A percentile compares a stretch with the other conserved stretches of the same genome.
These are phyloP conservation scores for Albugo laibachii DNA, from an alignment of 352 stramenopile genomes.

Conservation along the genomic window DNA sequence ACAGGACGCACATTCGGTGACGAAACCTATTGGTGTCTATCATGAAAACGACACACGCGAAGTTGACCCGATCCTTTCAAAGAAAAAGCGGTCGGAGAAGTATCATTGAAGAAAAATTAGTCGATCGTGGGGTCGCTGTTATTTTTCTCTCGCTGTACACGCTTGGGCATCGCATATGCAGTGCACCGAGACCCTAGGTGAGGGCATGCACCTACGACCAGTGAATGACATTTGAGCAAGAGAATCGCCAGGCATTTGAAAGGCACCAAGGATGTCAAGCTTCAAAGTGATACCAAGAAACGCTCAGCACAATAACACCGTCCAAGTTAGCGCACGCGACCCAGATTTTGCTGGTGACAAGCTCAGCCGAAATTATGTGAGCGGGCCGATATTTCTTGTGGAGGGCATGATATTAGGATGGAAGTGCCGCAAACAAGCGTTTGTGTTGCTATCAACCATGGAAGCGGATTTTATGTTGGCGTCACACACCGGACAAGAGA, in stretches of 20 bases:
- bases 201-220: constrained; percentile 2
- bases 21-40: constrained; percentile 3
- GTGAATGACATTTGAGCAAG: constrained; percentile 8
- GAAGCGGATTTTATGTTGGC: constrained; percentile 10
- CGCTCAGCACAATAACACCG: not conserved
- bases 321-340: constrained; percentile 7
- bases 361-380: constrained; percentile 6
- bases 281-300: constrained; percentile 2
- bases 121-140: constrained; percentile 14
- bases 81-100: not conserved
- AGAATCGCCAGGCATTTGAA: constrained; percentile 10
- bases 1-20: constrained; percentile 4
- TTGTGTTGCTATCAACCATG: constrained; percentile 7
- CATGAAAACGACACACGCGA: not conserved
- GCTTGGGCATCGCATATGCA: constrained; percentile 11
- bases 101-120: constrained; percentile 10
- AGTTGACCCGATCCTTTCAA: constrained; percentile 3
- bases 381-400: constrained; percentile 1
- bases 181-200: constrained; percentile 8
- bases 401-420: constrained; percentile 3
- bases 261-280: constrained; percentile 3
- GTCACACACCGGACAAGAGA: not conserved
- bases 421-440: constrained; percentile 7
- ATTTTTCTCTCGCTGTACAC: constrained; percentile 12
- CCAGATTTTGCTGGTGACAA: constrained; percentile 10